Evolutionary conservation across 805 yeast genomes (phyloP).

Genomic region (Lachancea dasiensis): DNA sequence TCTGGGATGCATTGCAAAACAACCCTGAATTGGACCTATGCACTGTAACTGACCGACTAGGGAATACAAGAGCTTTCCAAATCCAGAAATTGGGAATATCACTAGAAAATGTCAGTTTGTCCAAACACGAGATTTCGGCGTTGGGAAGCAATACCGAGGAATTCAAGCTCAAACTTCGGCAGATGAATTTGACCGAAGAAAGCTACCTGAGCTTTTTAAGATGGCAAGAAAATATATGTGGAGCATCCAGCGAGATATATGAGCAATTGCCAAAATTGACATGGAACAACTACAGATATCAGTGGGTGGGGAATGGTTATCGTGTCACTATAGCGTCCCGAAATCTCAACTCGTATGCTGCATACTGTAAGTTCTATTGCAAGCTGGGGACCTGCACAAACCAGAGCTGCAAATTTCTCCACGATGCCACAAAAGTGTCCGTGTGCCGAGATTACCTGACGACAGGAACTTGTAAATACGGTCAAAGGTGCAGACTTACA

Average conservation of each 20-base stretch:
- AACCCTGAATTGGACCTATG: conserved; percentile 11
- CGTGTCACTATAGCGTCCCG: not conserved
- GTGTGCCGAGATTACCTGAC: conserved; percentile 6
- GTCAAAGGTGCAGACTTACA: conserved; percentile 8
- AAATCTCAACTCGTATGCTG: conserved; percentile 1
- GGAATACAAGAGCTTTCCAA: conserved; percentile 8
- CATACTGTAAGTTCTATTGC: conserved; percentile 11
- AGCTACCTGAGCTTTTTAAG: conserved; percentile 2
- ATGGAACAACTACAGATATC: conserved; percentile 7
- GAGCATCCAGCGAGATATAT: not conserved
- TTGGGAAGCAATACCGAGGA: not conserved
- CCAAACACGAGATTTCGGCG: conserved; percentile 1
- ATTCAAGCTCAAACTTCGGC: not conserved
- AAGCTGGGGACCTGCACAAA: conserved; percentile 10
- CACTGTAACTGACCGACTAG: conserved; percentile 5
- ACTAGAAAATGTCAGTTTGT: conserved; percentile 6
- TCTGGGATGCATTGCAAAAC: conserved; percentile 6
- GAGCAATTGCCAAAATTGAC: conserved; percentile 7
- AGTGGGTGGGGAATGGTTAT: conserved; percentile 2
- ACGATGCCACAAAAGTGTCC: conserved; percentile 10
- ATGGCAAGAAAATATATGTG: conserved; percentile 5
- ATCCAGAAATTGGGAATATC: conserved; percentile 6
- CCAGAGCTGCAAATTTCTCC: conserved; percentile 9
- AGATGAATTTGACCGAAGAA: conserved; percentile 1
- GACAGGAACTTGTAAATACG: conserved; percentile 8